Conservation (phyloP, 2,329 filamentous ascomycete genomes). For the Gliomastix tumulicola region DNA sequence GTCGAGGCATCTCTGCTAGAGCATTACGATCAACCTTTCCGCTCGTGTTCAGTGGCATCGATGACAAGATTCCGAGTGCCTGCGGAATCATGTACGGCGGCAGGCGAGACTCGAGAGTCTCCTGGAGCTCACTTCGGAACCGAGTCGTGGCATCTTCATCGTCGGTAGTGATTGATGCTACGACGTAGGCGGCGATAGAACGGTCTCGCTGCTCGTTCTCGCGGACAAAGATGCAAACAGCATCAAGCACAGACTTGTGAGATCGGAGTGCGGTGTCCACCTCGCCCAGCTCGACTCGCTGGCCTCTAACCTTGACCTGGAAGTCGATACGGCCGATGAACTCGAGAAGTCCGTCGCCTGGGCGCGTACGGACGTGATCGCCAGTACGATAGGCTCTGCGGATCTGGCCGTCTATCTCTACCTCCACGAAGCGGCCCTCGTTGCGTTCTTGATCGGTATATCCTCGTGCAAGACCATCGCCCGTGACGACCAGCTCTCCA, state of each 20-base stretch:
- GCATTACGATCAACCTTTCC: slow-evolving; percentile 10
- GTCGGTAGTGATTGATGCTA: no score
- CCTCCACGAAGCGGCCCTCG: slow-evolving; percentile 6
- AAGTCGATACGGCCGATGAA: slow-evolving; percentile 14
- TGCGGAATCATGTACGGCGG: slow-evolving; percentile 10
- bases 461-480: slow-evolving; percentile 11
- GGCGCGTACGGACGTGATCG: slow-evolving; percentile 9
- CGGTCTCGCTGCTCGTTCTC: no score
- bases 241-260: background rate
- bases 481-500: slow-evolving; percentile 15
- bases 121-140: background rate
- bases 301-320: slow-evolving; percentile 15
- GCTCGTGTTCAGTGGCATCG: slow-evolving; percentile 10
- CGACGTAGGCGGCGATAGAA: no score
- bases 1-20: background rate
- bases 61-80: slow-evolving; percentile 6
- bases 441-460: slow-evolving; percentile 8
- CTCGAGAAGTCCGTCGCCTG: slow-evolving; percentile 9
- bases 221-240: no score
- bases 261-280: slow-evolving; percentile 6
- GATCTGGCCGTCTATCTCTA: no score
- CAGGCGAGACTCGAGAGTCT: slow-evolving; percentile 1
- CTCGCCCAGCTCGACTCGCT: slow-evolving; percentile 14
- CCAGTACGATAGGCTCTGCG: slow-evolving; percentile 17
- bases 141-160: background rate